Conservation (phyloP, 1,284 basidiomycete species). For the Pyrrhoderma lamaoense region DNA sequence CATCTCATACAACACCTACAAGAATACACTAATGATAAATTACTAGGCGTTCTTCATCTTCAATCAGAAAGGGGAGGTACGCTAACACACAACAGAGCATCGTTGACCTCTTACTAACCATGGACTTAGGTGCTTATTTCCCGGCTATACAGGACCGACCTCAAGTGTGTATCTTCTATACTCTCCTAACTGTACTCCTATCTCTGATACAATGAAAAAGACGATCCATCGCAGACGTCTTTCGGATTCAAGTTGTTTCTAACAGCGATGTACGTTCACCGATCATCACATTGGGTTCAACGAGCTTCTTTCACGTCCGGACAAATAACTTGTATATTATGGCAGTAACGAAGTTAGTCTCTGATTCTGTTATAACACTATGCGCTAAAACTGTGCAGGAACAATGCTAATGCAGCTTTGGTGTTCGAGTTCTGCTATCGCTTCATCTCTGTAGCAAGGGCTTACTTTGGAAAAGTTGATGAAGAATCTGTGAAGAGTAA, state of each 20-base stretch:
- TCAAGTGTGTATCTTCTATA: constrained; percentile 60
- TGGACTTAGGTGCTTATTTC: constrained; percentile 80
- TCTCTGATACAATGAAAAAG: constrained; percentile 36
- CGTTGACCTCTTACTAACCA: constrained; percentile 2
- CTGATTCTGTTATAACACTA: not conserved
- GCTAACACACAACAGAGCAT: constrained; percentile 19
- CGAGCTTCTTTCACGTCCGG: constrained; percentile 95
- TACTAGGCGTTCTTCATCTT: constrained; percentile 92
- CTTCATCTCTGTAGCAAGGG: constrained; percentile 87
- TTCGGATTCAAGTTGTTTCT: constrained; percentile 96
- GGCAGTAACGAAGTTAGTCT: constrained; percentile 83
- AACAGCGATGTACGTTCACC: constrained; percentile 95
- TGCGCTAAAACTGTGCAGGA: constrained; percentile 41
- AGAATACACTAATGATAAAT: not conserved
- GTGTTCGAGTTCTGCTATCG: constrained; percentile 98
- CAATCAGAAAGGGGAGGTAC: constrained; percentile 94
- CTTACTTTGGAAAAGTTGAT: constrained; percentile 97
- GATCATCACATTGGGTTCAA: constrained; percentile 95
- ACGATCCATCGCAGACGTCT: constrained; percentile 95
- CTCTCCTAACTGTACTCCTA: not conserved
- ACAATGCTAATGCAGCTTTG: constrained; percentile 94
- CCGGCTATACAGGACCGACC: constrained; percentile 84
- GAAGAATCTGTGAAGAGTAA: constrained; percentile 99
- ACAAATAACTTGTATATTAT: constrained; percentile 94
- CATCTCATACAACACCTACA: not conserved